Evolutionary conservation across 228 moss, liverwort and hornwort species (phyloP), one percentile per base, ranked within the genome.

Genomic region (Sphagnum fallax): DNA sequence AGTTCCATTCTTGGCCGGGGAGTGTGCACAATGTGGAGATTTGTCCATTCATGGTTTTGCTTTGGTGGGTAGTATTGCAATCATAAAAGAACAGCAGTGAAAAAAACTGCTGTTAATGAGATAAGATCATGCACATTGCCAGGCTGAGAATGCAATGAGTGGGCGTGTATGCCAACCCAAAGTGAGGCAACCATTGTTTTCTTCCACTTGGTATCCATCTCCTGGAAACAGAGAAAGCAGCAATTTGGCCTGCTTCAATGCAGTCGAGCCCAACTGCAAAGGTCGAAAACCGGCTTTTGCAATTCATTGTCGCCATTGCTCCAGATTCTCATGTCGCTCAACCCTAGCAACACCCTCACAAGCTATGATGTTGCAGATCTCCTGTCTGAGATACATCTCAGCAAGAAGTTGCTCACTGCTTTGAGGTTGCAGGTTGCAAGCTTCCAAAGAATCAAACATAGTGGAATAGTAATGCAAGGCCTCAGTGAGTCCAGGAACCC

Each of bases 391-490:
- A 63, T 95, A 92, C 87, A 92, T 90, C 82, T 95, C 92, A 51
- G 84, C 92, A 1, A 89, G 70, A 50, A 74, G 72, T 77, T 87
- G 93, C 50, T 86, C 77, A 71, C 76, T 81, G 75, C 88, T 89
- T 5, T 79, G 81, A 0, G 92, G 68, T 4, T 80, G 77, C 51
- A 75, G 69, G 69, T 82, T 83, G 53, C 82, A 87, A 5, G 92
- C 90, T 73, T 92, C 95, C 4, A 95, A 78, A 5, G 95, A 92
- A 67, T 95, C 95, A 70, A 95, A 95, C 90, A 95, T 92, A 58
- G 92, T 88, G 47, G 92, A 92, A 47, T 95, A 95, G 57, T 83
- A 95, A 70, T 92, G 90, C 5, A 95, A 75, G 2, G 95, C 95
- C 72, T 92, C 89, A 47, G 87, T 85, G 71, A 95, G 66, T 79